A percentile compares a stretch with the other conserved stretches of the same genome.
These are phyloP conservation scores for Corrigiola litoralis DNA, from an alignment of 179 eudicot species.

Conservation along the genomic window DNA sequence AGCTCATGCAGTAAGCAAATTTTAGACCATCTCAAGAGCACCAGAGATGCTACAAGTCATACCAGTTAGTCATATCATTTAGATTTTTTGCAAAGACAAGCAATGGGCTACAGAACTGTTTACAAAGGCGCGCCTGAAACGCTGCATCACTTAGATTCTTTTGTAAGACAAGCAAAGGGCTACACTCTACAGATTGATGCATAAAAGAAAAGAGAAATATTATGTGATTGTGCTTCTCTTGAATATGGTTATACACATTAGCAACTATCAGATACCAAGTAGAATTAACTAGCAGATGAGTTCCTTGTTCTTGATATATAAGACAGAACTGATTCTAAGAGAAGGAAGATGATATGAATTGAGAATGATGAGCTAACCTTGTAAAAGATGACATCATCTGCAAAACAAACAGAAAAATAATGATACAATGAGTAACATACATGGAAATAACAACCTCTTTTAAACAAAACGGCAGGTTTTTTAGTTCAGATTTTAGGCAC, in stretches of 20 bases:
- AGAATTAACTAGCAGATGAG: background rate
- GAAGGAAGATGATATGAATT: background rate
- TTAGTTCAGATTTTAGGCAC: too few species aligned
- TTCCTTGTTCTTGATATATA: background rate
- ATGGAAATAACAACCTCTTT: too few species aligned
- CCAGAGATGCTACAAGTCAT: background rate
- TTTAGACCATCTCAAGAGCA: background rate
- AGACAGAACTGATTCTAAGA: background rate
- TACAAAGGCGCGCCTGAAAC: too few species aligned
- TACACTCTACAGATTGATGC: too few species aligned
- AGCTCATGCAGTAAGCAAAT: constrained; percentile 20
- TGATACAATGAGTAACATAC: too few species aligned
- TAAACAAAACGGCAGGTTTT: too few species aligned
- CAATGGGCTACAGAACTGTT: background rate
- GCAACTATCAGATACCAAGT: background rate
- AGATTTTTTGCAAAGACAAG: background rate
- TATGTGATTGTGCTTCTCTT: background rate
- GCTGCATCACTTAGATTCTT: background rate
- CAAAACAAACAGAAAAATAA: constrained; percentile 24
- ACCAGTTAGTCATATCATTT: background rate
- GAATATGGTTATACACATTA: background rate
- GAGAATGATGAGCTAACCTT: constrained; percentile 38
- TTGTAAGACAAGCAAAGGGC: background rate
- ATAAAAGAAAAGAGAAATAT: background rate
- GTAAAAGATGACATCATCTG: constrained; percentile 58